Conservation (phyloP, 176 grass and related monocot species). For the Oryza longistaminata region DNA sequence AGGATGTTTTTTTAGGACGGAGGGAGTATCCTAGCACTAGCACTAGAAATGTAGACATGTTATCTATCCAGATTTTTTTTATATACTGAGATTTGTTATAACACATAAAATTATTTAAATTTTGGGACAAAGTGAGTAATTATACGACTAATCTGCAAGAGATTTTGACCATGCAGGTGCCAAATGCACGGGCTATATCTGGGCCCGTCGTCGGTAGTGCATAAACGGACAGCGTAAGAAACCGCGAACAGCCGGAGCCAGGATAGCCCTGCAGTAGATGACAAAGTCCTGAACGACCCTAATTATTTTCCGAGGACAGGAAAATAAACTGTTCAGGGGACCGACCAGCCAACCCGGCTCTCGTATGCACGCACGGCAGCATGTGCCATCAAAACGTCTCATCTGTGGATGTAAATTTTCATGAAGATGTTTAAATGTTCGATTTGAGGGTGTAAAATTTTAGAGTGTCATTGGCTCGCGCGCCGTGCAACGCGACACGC, state of each 20-base stretch:
- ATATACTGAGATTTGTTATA: too few relatives aligned
- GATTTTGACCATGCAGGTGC: background rate
- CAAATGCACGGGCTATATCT: background rate
- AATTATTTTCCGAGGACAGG: background rate
- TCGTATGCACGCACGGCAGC: background rate
- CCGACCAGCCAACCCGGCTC: background rate
- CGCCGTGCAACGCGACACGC: background rate
- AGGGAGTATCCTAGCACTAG: too few relatives aligned
- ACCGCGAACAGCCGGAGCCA: background rate
- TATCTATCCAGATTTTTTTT: too few relatives aligned
- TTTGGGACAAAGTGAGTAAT: too few relatives aligned
- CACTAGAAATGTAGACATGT: too few relatives aligned
- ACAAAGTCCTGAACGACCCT: conserved; percentile 6
- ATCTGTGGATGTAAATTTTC: too few relatives aligned
- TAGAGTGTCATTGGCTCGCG: background rate
- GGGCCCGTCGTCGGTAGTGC: background rate
- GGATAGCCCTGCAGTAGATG: conserved; percentile 11
- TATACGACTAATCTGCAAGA: too few relatives aligned
- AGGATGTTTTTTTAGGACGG: too few relatives aligned
- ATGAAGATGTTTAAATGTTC: too few relatives aligned
- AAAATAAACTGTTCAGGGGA: conserved; percentile 1
- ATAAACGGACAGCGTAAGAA: background rate
- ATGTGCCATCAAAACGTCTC: background rate
- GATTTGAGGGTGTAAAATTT: too few relatives aligned
- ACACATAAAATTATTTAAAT: too few relatives aligned